A percentile compares a stretch with the other conserved stretches of the same genome.
Conservation (phyloP, 306 rosid genomes). For the Vachellia pachyceras region DNA sequence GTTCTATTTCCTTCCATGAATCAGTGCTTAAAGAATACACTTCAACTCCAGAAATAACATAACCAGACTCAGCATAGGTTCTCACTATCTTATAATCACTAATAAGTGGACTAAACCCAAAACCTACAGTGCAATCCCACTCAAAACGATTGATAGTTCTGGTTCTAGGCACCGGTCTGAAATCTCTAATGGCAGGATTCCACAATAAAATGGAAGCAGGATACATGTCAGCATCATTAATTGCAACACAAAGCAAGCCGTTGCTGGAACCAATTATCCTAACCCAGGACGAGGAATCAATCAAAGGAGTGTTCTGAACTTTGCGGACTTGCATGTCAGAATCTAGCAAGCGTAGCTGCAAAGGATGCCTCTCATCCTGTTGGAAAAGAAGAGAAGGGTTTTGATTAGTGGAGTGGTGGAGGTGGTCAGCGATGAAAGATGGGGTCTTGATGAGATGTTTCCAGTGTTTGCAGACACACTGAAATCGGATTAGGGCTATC, state of each 20-base stretch:
- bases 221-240: neutral
- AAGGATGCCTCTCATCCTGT: neutral
- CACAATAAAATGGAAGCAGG: neutral
- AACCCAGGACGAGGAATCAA: neutral
- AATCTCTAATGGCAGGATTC: neutral
- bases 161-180: neutral
- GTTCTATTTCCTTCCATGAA: neutral
- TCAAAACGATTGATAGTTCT: neutral
- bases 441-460: neutral
- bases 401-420: neutral
- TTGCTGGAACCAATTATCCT: neutral
- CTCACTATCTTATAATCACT: conserved; percentile 5
- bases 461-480: neutral
- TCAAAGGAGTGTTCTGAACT: neutral
- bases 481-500: neutral
- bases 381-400: neutral
- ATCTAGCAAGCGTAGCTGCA: neutral
- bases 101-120: neutral
- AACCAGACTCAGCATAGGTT: neutral
- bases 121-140: neutral
- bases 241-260: neutral
- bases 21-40: neutral
- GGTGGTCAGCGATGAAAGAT: neutral
- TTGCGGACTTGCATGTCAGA: neutral
- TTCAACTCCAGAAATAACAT: neutral